phyloP scores from a whole-genome alignment of 768 basidiomycete genomes.

The Collybia nuda region DNA sequence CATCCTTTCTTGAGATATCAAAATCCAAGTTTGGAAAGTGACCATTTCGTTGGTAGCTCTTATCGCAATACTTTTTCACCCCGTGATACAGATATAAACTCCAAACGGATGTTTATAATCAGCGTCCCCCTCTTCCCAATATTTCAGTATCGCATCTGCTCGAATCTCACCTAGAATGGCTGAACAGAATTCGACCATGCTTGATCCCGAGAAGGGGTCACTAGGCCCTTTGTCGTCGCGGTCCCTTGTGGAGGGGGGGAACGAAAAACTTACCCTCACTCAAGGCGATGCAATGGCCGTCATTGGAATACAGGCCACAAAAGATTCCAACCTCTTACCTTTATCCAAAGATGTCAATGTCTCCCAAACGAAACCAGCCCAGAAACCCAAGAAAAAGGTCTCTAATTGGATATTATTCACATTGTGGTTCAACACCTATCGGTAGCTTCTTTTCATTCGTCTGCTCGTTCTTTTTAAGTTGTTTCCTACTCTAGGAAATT shows the following conservation, averaged over 20 bases:
- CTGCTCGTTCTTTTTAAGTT: background rate
- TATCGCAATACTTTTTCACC: background rate
- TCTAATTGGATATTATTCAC: slow-evolving; percentile 59
- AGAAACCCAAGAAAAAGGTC: slow-evolving; percentile 38
- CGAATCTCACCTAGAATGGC: slow-evolving; percentile 29
- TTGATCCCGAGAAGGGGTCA: slow-evolving; percentile 61
- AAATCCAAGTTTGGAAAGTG: background rate
- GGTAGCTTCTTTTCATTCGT: slow-evolving; percentile 36
- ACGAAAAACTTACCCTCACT: slow-evolving; percentile 32
- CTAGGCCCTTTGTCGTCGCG: slow-evolving; percentile 41
- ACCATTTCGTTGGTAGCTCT: background rate
- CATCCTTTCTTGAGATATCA: no score
- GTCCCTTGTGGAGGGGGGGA: slow-evolving; percentile 26
- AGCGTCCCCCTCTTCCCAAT: slow-evolving; percentile 19
- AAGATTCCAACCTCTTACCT: no score
- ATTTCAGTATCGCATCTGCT: slow-evolving; percentile 13
- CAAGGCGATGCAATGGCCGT: slow-evolving; percentile 14
- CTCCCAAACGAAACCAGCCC: slow-evolving; percentile 23
- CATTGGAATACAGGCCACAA: slow-evolving; percentile 9
- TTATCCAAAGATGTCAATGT: slow-evolving; percentile 22
- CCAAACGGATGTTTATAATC: background rate
- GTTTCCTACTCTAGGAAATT: slow-evolving; percentile 55
- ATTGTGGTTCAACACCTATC: slow-evolving; percentile 80
- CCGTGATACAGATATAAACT: slow-evolving; percentile 3
- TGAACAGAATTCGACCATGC: slow-evolving; percentile 36